These are phyloP conservation scores for Aspergillus wentii DNA, from an alignment of 495 filamentous ascomycete species.

Conservation along the genomic window DNA sequence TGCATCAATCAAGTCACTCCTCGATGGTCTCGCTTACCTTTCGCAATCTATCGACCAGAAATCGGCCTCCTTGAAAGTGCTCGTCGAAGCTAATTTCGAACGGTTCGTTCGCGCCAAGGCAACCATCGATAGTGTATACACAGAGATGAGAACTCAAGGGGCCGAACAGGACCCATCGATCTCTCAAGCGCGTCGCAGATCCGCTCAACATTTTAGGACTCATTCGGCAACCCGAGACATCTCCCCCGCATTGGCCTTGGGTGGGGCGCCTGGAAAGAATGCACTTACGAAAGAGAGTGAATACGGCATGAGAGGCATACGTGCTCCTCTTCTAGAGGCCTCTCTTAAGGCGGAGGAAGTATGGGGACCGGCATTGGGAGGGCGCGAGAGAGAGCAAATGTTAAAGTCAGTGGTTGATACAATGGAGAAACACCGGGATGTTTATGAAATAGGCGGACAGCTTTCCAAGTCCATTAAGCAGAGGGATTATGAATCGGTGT, in stretches of 20 bases:
- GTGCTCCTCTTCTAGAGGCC: slow-evolving; percentile 77
- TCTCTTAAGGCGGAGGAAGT: slow-evolving; percentile 93
- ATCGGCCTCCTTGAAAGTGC: slow-evolving; percentile 86
- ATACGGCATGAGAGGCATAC: slow-evolving; percentile 88
- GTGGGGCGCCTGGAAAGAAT: slow-evolving; percentile 62
- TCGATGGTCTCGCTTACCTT: slow-evolving; percentile 75
- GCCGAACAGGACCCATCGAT: slow-evolving; percentile 50
- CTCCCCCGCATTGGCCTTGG: slow-evolving; percentile 24
- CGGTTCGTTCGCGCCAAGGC: slow-evolving; percentile 94
- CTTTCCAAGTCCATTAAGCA: slow-evolving; percentile 82
- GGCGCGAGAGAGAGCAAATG: slow-evolving; percentile 84
- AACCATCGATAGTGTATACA: slow-evolving; percentile 97
- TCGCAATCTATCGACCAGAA: slow-evolving; percentile 94
- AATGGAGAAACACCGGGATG: slow-evolving; percentile 71
- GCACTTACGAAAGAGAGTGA: slow-evolving; percentile 90
- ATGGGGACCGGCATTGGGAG: slow-evolving; percentile 90
- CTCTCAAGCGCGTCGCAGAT: slow-evolving; percentile 53
- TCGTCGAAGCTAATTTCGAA: slow-evolving; percentile 97
- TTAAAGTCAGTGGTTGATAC: slow-evolving; percentile 67
- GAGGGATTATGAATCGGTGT: slow-evolving; percentile 79
- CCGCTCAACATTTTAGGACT: slow-evolving; percentile 55
- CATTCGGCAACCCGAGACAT: slow-evolving; percentile 39
- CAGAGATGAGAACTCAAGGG: slow-evolving; percentile 90
- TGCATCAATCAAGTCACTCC: slow-evolving; percentile 72
- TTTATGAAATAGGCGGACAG: slow-evolving; percentile 73